Percentiles rank a stretch among this genome's conserved stretches.
Conservation (phyloP, 176 grass and related monocot genomes). For the Zoysia japonica region DNA sequence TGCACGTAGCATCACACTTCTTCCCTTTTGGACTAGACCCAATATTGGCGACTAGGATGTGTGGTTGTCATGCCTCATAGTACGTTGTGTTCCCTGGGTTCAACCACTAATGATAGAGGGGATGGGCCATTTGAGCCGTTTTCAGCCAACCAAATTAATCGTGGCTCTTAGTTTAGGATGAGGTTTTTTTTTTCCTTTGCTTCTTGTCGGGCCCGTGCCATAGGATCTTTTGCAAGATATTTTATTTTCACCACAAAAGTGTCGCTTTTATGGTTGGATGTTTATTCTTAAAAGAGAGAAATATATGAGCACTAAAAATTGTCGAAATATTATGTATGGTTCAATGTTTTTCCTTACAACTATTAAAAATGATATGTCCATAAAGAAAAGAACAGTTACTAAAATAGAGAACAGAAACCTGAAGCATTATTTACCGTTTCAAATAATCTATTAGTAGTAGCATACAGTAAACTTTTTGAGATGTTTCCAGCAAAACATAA, state of each 20-base stretch:
- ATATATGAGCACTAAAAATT: background rate
- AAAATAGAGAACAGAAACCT: no score
- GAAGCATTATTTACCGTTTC: no score
- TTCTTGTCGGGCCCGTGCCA: background rate
- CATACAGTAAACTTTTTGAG: background rate
- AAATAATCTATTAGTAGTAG: no score
- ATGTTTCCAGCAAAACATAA: background rate
- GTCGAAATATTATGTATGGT: background rate
- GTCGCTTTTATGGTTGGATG: constrained; percentile 16
- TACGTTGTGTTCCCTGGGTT: constrained; percentile 53
- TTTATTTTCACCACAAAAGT: constrained; percentile 28
- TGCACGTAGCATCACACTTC: background rate
- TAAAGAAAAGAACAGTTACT: no score
- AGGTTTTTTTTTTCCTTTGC: constrained; percentile 32
- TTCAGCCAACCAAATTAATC: constrained; percentile 51
- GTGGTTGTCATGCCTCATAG: constrained; percentile 37
- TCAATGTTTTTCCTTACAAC: background rate
- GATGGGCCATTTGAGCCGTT: constrained; percentile 36
- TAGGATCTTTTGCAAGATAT: constrained; percentile 45
- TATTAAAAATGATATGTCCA: no score
- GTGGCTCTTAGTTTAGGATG: constrained; percentile 37
- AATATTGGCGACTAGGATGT: constrained; percentile 23
- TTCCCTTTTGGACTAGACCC: background rate
- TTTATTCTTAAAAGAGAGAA: background rate
- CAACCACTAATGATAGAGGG: constrained; percentile 58